Percentiles rank a stretch among this genome's conserved stretches.
Evolutionary conservation across 257 asterid species (phyloP).

Genomic region (Fraxinus pennsylvanica): DNA sequence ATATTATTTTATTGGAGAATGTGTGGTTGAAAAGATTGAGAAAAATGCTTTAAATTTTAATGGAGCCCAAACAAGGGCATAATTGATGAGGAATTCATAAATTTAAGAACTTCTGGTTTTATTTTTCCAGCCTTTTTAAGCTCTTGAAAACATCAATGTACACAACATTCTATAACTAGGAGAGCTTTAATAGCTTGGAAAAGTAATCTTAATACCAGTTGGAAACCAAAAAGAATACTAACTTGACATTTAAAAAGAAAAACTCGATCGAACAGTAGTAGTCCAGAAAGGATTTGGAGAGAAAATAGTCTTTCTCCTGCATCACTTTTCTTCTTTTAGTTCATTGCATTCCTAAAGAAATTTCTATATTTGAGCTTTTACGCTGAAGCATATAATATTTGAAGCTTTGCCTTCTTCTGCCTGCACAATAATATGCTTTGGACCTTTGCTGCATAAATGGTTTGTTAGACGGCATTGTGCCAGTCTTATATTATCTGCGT

Average conservation of each 20-base stretch:
- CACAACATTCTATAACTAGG: neutral
- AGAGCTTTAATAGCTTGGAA: neutral
- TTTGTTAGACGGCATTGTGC: conserved; percentile 8
- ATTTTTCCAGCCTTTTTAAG: neutral
- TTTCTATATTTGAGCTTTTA: conserved; percentile 3
- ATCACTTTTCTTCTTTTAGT: neutral
- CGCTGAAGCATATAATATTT: neutral
- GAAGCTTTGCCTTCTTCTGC: neutral
- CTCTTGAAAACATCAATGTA: neutral
- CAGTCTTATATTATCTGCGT: conserved; percentile 1
- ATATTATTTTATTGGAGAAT: too few relatives aligned
- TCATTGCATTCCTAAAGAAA: neutral
- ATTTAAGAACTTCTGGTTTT: neutral
- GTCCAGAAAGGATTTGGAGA: neutral
- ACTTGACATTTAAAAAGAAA: neutral
- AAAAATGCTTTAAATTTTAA: too few relatives aligned
- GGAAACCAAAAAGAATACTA: neutral
- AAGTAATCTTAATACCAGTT: neutral
- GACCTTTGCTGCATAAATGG: conserved; percentile 5
- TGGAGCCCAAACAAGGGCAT: too few relatives aligned
- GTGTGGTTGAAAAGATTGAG: too few relatives aligned
- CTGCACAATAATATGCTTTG: neutral
- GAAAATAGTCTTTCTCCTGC: neutral
- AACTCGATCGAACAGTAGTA: neutral
- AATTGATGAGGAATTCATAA: neutral